Base-by-base conservation (phyloP, 345 rosid species). In the Hirschfeldia incana region DNA sequence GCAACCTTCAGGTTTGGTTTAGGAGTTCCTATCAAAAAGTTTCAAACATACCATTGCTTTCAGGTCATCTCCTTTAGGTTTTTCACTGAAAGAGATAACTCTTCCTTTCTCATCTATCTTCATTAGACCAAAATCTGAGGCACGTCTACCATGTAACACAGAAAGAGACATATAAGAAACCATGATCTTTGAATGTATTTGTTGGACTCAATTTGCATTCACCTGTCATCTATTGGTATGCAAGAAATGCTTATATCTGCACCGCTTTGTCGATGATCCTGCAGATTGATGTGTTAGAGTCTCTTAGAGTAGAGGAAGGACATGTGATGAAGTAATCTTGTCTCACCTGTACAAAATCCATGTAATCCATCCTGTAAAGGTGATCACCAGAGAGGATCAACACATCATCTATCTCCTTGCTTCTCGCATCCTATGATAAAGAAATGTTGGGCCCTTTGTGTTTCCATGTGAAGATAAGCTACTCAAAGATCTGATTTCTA, bases 71-170 rank as follows among this genome's bases (percentile, higher is more conserved):
- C 97, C 98, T 87, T 53, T 94, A 21, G 98, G 97, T 85, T 94
- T 94, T 86, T 94, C 98, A 70, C 94, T 90, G 86, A 94, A 94
- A 8, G 90, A 90, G 64, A 90, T 80, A 69, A 94, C 80, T 79
- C 90, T 89, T 83, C 97, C 98, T 72, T 87, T 91, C 42, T 86
- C 87, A 88, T 94, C 91, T 62, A 94, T 92, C 92, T 91, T 39
- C 97, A 94, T 91, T 29, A 94, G 89, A 78, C 98, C 98, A 68
- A 94, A 94, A 78, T 91, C 95, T 72, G 98, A 91, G 81, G 98
- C 98, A 78, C 97, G 97, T 70, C 97, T 94, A 86, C 81, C 85
- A 85, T 72, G 78, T 63, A 81, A 81, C 76, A 74, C 57, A 77
- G 39, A 33, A 58, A 77, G 65, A 65, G 74, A 74, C 33, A 6